phyloP scores from a whole-genome alignment of 176 grass and related monocot genomes.

The Avena sativa region DNA sequence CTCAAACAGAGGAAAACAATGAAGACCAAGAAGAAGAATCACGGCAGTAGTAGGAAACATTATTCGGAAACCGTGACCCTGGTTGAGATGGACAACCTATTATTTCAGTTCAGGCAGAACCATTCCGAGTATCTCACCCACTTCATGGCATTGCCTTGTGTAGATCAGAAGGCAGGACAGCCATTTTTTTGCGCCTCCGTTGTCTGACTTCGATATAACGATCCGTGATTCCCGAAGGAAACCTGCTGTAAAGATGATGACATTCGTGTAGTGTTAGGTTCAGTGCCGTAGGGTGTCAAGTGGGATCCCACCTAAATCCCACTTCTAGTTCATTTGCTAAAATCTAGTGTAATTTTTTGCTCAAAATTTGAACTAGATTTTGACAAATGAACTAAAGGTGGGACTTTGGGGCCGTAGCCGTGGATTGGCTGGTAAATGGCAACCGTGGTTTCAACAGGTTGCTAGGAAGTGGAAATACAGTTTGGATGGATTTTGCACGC shows the following conservation, averaged over 20 bases:
- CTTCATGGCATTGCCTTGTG: constrained; percentile 19
- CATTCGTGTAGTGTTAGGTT: constrained; percentile 26
- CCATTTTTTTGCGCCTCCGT: constrained; percentile 39
- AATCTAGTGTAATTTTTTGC: too few relatives aligned
- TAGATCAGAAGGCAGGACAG: constrained; percentile 6
- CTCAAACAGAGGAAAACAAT: constrained; percentile 67
- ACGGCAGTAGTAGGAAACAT: constrained; percentile 31
- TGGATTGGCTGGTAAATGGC: constrained; percentile 22
- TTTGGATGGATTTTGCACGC: constrained; percentile 21
- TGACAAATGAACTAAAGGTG: too few relatives aligned
- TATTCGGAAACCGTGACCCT: not conserved
- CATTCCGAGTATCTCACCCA: constrained; percentile 30
- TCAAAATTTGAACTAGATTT: too few relatives aligned
- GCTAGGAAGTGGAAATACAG: constrained; percentile 38
- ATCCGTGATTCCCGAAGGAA: constrained; percentile 2
- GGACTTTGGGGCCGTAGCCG: not conserved
- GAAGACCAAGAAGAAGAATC: constrained; percentile 59
- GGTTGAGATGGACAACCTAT: constrained; percentile 40
- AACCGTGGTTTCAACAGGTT: constrained; percentile 35
- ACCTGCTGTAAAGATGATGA: constrained; percentile 24
- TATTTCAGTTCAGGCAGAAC: constrained; percentile 27
- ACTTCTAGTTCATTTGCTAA: too few relatives aligned
- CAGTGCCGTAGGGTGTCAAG: not conserved
- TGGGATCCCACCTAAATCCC: too few relatives aligned
- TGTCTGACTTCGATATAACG: not conserved